Conservation (phyloP, 2,329 filamentous ascomycete species). For the Fusarium sp. region DNA sequence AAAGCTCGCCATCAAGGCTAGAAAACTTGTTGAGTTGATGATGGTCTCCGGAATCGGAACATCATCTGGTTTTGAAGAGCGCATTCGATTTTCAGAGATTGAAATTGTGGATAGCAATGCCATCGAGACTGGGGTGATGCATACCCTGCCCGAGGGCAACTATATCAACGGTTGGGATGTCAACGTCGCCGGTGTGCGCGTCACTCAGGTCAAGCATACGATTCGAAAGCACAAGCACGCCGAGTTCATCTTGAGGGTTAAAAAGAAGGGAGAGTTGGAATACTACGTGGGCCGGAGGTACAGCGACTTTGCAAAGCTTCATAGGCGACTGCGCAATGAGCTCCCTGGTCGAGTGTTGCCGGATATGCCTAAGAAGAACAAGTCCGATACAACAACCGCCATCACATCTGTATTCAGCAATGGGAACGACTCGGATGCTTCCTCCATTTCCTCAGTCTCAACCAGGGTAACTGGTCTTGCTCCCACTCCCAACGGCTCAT, state of each 20-base stretch:
- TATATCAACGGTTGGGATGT: constrained; percentile 94
- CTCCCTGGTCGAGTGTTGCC: constrained; percentile 91
- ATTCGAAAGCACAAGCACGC: constrained; percentile 93
- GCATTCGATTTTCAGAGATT: constrained; percentile 95
- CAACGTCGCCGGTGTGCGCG: constrained; percentile 90
- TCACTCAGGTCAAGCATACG: constrained; percentile 84
- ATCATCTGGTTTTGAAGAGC: constrained; percentile 96
- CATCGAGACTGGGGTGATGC: constrained; percentile 88
- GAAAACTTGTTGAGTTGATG: constrained; percentile 98
- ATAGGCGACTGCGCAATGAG: constrained; percentile 84
- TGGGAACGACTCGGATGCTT: constrained; percentile 78
- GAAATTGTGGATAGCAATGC: constrained; percentile 95
- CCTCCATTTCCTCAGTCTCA: constrained; percentile 84
- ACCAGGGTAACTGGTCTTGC: constrained; percentile 68
- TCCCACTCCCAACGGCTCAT: constrained; percentile 28
- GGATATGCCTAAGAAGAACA: constrained; percentile 91
- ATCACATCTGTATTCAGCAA: constrained; percentile 67
- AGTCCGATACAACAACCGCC: constrained; percentile 75
- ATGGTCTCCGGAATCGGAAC: constrained; percentile 98
- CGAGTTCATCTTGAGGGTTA: constrained; percentile 90
- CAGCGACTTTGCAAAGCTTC: constrained; percentile 85
- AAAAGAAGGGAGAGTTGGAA: constrained; percentile 79
- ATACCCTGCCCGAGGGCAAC: constrained; percentile 90
- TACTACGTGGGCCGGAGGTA: constrained; percentile 87
- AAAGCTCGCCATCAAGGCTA: constrained; percentile 91